Conservation (phyloP, 176 grass and related monocot genomes). For the Aegilops bicornis region DNA sequence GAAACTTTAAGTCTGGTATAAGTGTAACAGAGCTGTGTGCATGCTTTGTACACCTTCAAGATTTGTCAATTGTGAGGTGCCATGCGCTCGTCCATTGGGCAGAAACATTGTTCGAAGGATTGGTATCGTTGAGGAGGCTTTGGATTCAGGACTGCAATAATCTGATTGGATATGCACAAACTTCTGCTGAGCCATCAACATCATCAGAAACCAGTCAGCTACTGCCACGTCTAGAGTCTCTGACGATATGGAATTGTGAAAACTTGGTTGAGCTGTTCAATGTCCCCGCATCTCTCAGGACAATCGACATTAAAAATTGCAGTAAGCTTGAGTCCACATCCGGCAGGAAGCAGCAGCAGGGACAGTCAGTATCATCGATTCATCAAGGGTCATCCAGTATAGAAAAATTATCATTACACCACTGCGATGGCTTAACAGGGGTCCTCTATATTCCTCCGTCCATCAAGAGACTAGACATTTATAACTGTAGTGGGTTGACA, state of each 20-base stretch:
- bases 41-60: background rate
- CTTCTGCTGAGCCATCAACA: no score
- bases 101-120: background rate
- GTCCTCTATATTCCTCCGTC: background rate
- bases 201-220: no score
- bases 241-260: no score
- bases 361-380: background rate
- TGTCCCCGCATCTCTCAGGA: background rate
- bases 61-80: fast-evolving
- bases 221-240: no score
- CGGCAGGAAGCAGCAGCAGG: background rate
- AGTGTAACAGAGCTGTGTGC: background rate
- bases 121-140: background rate
- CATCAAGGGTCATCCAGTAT: background rate
- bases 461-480: background rate
- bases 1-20: background rate
- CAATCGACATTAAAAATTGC: fast-evolving
- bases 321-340: background rate
- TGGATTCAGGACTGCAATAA: no score
- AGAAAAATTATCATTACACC: background rate
- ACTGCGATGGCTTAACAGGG: background rate
- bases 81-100: no score
- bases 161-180: no score
- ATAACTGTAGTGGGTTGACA: background rate
- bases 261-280: no score